A percentile compares a stretch with the other conserved stretches of the same genome.
Evolutionary conservation across 2,329 filamentous ascomycete genomes (phyloP).

Genomic region (Claviceps humidiphila): DNA sequence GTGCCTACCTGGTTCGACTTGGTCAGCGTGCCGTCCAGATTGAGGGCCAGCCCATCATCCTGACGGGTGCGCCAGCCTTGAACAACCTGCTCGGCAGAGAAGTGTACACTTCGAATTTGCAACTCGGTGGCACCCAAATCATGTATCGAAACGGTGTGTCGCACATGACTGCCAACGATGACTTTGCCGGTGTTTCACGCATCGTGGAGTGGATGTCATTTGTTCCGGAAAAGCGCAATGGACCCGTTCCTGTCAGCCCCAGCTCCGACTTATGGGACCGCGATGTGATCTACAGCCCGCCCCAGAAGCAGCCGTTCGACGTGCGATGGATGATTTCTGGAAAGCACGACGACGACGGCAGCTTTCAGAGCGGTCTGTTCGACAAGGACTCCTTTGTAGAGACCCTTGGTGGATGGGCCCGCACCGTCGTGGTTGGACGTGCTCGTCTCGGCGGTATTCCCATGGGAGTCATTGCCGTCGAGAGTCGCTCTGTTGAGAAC

Average conservation of each 20-base stretch:
- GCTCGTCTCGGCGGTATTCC: slow-evolving; percentile 94
- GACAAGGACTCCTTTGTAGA: slow-evolving; percentile 96
- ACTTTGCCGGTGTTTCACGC: slow-evolving; percentile 95
- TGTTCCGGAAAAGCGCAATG: slow-evolving; percentile 88
- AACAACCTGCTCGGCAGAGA: slow-evolving; percentile 97
- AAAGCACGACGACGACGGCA: slow-evolving; percentile 57
- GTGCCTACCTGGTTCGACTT: slow-evolving; percentile 95
- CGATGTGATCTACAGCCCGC: slow-evolving; percentile 72
- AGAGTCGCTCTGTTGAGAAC: slow-evolving; percentile 93
- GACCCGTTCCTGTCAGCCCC: slow-evolving; percentile 83
- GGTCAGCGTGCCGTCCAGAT: slow-evolving; percentile 98
- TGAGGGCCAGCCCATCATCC: slow-evolving; percentile 95
- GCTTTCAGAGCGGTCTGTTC: slow-evolving; percentile 80
- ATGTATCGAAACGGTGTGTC: slow-evolving; percentile 99
- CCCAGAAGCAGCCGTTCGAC: slow-evolving; percentile 77
- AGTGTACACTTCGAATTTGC: slow-evolving; percentile 96
- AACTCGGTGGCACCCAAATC: slow-evolving; percentile 99
- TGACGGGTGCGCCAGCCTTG: slow-evolving; percentile 91
- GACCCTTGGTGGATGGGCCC: slow-evolving; percentile 90
- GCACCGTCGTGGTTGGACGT: slow-evolving; percentile 91
- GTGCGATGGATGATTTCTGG: slow-evolving; percentile 88
- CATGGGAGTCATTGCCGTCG: slow-evolving; percentile 94
- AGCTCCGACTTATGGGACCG: slow-evolving; percentile 84
- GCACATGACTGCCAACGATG: slow-evolving; percentile 94
- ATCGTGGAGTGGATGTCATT: slow-evolving; percentile 98